phyloP scores from a whole-genome alignment of 1,139 yeast species.

The Pichia sp. region DNA sequence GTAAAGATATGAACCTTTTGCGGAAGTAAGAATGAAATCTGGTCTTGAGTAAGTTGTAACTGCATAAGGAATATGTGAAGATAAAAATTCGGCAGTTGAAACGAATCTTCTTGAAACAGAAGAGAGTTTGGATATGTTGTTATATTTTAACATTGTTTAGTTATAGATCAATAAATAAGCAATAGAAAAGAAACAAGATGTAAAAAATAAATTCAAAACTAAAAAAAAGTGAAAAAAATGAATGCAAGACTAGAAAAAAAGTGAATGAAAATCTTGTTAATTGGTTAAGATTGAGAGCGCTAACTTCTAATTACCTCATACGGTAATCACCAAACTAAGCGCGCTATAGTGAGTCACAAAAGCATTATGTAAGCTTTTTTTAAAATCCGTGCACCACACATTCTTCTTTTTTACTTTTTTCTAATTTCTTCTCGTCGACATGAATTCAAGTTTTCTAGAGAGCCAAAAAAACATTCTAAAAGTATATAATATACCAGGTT shows the following conservation, averaged over 20 bases:
- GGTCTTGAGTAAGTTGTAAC: constrained; percentile 84
- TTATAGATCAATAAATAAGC: not conserved
- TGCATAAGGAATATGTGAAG: constrained; percentile 46
- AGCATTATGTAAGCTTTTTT: not conserved
- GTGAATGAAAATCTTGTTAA: not conserved
- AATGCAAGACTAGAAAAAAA: not conserved
- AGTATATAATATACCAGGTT: not conserved
- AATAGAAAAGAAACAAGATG: not conserved
- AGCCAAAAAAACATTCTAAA: not conserved
- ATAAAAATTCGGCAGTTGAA: constrained; percentile 31
- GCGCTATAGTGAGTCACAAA: constrained; percentile 8
- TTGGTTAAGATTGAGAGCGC: not conserved
- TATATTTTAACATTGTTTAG: constrained; percentile 5
- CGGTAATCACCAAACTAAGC: not conserved
- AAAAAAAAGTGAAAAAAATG: not conserved
- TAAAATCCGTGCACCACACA: not conserved
- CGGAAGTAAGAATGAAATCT: constrained; percentile 59
- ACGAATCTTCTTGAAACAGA: constrained; percentile 9
- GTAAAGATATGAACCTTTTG: constrained; percentile 66
- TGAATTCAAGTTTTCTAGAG: not conserved
- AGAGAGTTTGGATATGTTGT: not conserved
- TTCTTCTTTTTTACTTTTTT: not conserved
- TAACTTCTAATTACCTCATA: not conserved
- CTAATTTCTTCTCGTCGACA: not conserved
- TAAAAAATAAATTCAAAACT: not conserved